Base-by-base conservation (phyloP, 352 stramenopile species). In the Phytophthora constricta region DNA sequence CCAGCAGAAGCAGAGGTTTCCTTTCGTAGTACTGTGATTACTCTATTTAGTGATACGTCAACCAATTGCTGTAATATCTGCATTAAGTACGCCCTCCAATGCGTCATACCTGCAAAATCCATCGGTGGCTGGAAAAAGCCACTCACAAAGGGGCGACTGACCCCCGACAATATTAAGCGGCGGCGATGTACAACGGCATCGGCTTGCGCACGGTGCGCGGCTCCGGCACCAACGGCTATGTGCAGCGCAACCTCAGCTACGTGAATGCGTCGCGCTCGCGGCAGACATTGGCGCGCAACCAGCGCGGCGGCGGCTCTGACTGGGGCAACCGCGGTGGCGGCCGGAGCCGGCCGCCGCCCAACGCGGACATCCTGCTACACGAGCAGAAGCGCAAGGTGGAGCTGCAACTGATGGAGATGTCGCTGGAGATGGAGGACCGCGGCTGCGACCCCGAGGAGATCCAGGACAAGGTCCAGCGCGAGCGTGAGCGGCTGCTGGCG, bases 161-260 rank as follows among this genome's bases (percentile, higher is more conserved):
- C n/a, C n/a, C n/a, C n/a, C n/a, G n/a, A n/a, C n/a, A n/a, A n/a
- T n/a, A n/a, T n/a, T n/a, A n/a, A n/a, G n/a, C n/a, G n/a, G n/a
- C n/a, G n/a, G n/a, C n/a, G n/a, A 96, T 96, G 90, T 97, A 97
- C 73, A 97, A 97, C 77, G 90, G 90, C 59, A 95, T 97, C 51
- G 90, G 90, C 7, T 73, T 97, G 26, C 75, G 79, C 57, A 96
- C 89, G 1, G 79, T 92, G 62, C 88, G 90, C 54, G 90, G 90
- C 59, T 95, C 87, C 42, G 87, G 88, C 65, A 97, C 90, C 54
- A 97, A 93, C 76, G 90, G 90, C 43, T 96, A 96, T 61, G 89
- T 96, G 52, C 88, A 96, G 77, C 72, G 79, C 45, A 97, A 96
- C 68, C 62, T 93, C 27, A 92, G 86, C 75, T 82, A 91, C 55